Evolutionary conservation across 2,329 filamentous ascomycete genomes (phyloP), one percentile per base, ranked within the genome.

Genomic region (Penicillium palitans): DNA sequence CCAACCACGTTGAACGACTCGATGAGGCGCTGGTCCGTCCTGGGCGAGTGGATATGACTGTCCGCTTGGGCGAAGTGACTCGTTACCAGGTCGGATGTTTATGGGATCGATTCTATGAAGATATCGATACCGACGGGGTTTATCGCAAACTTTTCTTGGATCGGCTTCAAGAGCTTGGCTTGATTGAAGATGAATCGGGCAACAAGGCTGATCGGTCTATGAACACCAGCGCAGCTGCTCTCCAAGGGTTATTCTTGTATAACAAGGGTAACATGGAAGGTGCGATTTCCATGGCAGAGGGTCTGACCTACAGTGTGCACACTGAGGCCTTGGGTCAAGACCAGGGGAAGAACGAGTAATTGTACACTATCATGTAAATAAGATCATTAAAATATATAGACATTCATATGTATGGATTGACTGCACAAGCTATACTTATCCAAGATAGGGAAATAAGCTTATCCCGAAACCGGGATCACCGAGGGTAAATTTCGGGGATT

Each of bases 41-140:
- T 0, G 95, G 95, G 0, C 85, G 95, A 49, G 92, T 99, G 0
- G 95, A 99, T 75, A 90, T 98, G 88, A 95, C 91, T 65, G 84
- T 96, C 4, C 86, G 91, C 55, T 88, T 99, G 49, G 93, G 93
- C 39, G 90, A 96, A 74, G 92, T 93, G 33, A 93, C 90, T 3
- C 83, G 86, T 58, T 89, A 90, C 73, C 95, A 98, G 76, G 93
- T 96, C 19, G 85, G 80, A 15, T 83, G 89, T 74, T 90, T 99
- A 78, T 99, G 93, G 92, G 89, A 96, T 74, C 87, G 95, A 21
- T 99, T 98, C 78, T 99, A 98, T 70, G 89, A 90, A 4, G 90
- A 96, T 35, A 79, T 91, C 25, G 93, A 96, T 70, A 65, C 68
- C 0, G 83, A 86, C 55, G 86, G 87, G 17, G 74, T 77, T 6